A percentile compares a stretch with the other conserved stretches of the same genome.
phyloP scores from a whole-genome alignment of 2,329 filamentous ascomycete genomes.

The Lecanosticta acicola region DNA sequence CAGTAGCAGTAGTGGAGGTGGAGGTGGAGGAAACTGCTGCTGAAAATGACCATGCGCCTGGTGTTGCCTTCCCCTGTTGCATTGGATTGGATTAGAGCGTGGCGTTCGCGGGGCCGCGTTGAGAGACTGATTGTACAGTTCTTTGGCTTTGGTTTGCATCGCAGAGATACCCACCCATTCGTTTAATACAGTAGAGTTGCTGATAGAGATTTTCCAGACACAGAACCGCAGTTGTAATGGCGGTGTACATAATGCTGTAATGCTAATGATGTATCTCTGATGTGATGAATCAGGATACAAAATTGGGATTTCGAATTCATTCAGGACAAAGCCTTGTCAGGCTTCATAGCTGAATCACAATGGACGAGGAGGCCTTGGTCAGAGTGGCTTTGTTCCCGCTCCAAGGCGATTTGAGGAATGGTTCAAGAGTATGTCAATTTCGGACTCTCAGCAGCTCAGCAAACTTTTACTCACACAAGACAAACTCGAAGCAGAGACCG shows the following conservation, averaged over 20 bases:
- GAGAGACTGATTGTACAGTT: conserved; percentile 3
- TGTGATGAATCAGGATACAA: background rate
- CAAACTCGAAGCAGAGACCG: too few relatives aligned
- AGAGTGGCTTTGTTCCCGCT: too few relatives aligned
- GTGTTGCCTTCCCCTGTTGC: background rate
- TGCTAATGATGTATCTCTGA: background rate
- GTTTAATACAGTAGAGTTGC: background rate
- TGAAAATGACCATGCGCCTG: too few relatives aligned
- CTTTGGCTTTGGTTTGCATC: conserved; percentile 3
- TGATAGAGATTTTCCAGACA: background rate
- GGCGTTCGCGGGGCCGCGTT: conserved; percentile 1
- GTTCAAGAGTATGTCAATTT: too few relatives aligned
- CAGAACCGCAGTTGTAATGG: background rate
- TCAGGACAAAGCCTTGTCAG: too few relatives aligned
- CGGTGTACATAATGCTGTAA: background rate
- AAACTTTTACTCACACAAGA: too few relatives aligned
- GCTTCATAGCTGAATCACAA: too few relatives aligned
- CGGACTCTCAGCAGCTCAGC: too few relatives aligned
- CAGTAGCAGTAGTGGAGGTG: conserved; percentile 52
- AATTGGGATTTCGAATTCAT: background rate
- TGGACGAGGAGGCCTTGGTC: too few relatives aligned
- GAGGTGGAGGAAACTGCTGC: conserved; percentile 39
- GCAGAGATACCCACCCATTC: conserved; percentile 14
- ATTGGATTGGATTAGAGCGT: conserved; percentile 1
- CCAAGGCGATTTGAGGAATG: too few relatives aligned